These are phyloP conservation scores for Notholithocarpus densiflorus DNA, from an alignment of 306 rosid species.

Conservation along the genomic window DNA sequence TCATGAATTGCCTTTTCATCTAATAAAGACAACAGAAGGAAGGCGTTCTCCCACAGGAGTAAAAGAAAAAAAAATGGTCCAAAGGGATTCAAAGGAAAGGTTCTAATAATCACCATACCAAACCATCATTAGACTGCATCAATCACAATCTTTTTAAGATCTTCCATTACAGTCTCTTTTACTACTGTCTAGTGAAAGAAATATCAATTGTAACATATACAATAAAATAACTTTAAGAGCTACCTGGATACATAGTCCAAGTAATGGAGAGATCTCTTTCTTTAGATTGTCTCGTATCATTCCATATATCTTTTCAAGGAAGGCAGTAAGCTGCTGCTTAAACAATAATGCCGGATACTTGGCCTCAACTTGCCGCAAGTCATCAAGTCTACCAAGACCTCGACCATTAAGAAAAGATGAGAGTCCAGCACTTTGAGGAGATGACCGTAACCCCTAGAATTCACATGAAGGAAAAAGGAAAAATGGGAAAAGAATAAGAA, in stretches of 20 bases:
- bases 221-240: constrained; percentile 1
- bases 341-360: constrained; percentile 95
- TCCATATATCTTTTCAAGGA: constrained; percentile 98
- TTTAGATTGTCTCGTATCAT: constrained; percentile 94
- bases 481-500: constrained; percentile 18
- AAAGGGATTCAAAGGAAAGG: neutral
- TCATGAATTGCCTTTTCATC: neutral
- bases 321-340: constrained; percentile 99
- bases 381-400: constrained; percentile 84
- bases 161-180: neutral
- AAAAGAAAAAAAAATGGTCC: neutral
- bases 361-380: constrained; percentile 98
- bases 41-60: neutral
- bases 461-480: constrained; percentile 13
- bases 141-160: neutral
- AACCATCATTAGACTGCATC: neutral
- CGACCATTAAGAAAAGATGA: constrained; percentile 91
- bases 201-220: neutral
- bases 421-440: constrained; percentile 94
- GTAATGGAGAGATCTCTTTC: constrained; percentile 98
- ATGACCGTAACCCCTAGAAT: constrained; percentile 80
- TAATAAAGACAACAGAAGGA: neutral
- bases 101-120: neutral
- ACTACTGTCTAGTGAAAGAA: neutral
- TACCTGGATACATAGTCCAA: constrained; percentile 97